Evolutionary conservation across 2,329 filamentous ascomycete species (phyloP).

Genomic region (Neurospora crassa): DNA sequence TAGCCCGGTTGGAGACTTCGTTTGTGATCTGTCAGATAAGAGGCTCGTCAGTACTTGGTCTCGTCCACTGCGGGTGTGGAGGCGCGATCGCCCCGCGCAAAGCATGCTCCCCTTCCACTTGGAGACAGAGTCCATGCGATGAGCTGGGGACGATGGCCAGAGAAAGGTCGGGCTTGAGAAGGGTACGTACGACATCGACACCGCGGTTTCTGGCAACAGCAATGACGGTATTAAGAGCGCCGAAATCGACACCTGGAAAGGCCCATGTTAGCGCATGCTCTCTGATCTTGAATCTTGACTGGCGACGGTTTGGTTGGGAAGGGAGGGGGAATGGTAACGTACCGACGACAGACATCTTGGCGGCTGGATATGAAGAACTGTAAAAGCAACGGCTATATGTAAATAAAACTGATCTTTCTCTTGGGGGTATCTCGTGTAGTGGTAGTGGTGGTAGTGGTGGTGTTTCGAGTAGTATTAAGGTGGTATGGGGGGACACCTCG

Average conservation of each 20-base stretch:
- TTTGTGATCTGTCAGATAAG: slow-evolving; percentile 71
- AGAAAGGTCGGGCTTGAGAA: slow-evolving; percentile 8
- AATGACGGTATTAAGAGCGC: slow-evolving; percentile 93
- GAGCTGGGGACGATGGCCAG: slow-evolving; percentile 3
- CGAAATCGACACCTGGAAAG: slow-evolving; percentile 73
- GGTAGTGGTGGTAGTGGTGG: background rate
- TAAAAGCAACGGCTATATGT: slow-evolving; percentile 1
- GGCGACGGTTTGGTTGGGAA: background rate
- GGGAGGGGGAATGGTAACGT: slow-evolving; percentile 20
- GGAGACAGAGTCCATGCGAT: background rate
- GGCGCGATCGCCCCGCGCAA: background rate
- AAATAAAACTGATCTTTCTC: slow-evolving; percentile 8
- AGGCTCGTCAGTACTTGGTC: slow-evolving; percentile 2
- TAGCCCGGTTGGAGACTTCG: slow-evolving; percentile 96
- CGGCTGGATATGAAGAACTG: slow-evolving; percentile 14
- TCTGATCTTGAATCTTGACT: background rate
- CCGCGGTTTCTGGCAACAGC: slow-evolving; percentile 96
- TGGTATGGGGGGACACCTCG: background rate
- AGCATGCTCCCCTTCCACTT: background rate
- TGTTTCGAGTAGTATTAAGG: background rate
- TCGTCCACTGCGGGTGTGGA: background rate
- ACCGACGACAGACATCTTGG: slow-evolving; percentile 48
- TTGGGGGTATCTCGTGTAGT: background rate
- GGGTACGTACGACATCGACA: slow-evolving; percentile 86
- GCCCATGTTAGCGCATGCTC: slow-evolving; percentile 10